These are phyloP conservation scores for Malassezia nana DNA, from an alignment of 1,284 basidiomycete species.

Conservation along the genomic window DNA sequence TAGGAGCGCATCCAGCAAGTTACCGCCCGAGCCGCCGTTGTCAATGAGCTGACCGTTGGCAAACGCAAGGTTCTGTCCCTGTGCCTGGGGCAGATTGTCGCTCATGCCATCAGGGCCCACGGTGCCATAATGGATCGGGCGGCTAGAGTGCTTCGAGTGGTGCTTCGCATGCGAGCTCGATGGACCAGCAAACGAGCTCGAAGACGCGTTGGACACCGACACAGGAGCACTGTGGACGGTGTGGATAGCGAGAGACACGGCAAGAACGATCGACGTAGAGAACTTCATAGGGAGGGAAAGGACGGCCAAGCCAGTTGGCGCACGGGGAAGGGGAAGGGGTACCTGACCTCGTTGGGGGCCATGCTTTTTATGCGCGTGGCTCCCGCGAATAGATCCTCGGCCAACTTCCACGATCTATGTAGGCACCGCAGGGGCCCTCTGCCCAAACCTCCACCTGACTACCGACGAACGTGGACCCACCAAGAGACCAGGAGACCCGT, in stretches of 20 bases:
- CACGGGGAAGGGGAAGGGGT: not conserved
- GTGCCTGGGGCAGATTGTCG: not conserved
- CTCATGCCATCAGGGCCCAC: not conserved
- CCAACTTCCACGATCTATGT: slow-evolving; percentile 7
- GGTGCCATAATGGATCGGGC: not conserved
- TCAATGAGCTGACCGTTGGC: not conserved
- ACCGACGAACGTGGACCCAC: not conserved
- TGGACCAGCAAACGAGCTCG: slow-evolving; percentile 6
- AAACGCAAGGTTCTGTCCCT: not conserved
- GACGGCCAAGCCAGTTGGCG: slow-evolving; percentile 17
- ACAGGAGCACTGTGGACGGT: slow-evolving; percentile 3
- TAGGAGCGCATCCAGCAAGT: not conserved
- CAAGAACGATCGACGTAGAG: slow-evolving; percentile 10
- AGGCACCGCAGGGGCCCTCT: not conserved
- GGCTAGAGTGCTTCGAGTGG: not conserved
- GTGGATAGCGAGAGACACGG: slow-evolving; percentile 6
- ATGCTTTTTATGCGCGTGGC: not conserved
- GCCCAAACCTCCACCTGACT: not conserved
- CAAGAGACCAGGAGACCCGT: slow-evolving; percentile 8
- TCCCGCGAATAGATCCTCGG: slow-evolving; percentile 11
- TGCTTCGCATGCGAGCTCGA: not conserved
- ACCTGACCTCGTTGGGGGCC: not conserved
- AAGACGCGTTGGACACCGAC: not conserved
- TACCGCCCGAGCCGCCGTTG: not conserved
- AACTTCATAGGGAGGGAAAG: slow-evolving; percentile 14